Percentiles rank a stretch among this genome's conserved stretches.
Evolutionary conservation across 2,329 filamentous ascomycete genomes (phyloP).

Genomic region (Fusarium sp.): DNA sequence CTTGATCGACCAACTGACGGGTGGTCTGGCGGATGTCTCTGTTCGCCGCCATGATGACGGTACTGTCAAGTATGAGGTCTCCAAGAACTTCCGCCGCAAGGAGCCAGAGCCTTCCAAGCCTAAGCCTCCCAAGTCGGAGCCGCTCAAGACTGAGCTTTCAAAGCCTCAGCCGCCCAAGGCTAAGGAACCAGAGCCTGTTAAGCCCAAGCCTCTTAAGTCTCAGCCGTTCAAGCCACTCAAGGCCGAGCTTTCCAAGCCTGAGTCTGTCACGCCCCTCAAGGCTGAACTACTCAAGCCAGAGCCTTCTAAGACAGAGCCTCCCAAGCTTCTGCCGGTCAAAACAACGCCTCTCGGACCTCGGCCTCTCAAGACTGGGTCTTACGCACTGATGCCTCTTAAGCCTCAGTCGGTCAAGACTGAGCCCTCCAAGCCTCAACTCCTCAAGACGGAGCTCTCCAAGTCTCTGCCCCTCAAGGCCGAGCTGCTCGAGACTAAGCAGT

Average conservation of each 20-base stretch:
- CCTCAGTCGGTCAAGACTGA: background rate
- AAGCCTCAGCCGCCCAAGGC: background rate
- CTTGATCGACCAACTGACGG: slow-evolving; percentile 50
- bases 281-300: background rate
- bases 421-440: background rate
- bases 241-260: background rate
- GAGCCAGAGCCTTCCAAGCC: background rate
- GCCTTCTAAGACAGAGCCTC: too few species aligned
- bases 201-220: background rate
- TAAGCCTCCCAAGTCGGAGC: slow-evolving; percentile 7
- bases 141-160: slow-evolving; percentile 6
- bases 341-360: background rate
- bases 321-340: background rate
- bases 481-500: background rate
- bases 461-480: background rate
- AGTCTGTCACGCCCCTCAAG: background rate
- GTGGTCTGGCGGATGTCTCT: slow-evolving; percentile 46
- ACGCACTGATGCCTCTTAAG: too few species aligned
- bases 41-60: slow-evolving; percentile 40
- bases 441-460: background rate
- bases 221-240: background rate
- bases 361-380: too few species aligned
- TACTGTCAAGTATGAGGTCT: slow-evolving; percentile 43
- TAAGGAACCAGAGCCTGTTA: background rate
- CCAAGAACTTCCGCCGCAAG: slow-evolving; percentile 23